A percentile compares a stretch with the other conserved stretches of the same genome.
These are phyloP conservation scores for Pterocarpus santalinus DNA, from an alignment of 306 rosid species.

Conservation along the genomic window DNA sequence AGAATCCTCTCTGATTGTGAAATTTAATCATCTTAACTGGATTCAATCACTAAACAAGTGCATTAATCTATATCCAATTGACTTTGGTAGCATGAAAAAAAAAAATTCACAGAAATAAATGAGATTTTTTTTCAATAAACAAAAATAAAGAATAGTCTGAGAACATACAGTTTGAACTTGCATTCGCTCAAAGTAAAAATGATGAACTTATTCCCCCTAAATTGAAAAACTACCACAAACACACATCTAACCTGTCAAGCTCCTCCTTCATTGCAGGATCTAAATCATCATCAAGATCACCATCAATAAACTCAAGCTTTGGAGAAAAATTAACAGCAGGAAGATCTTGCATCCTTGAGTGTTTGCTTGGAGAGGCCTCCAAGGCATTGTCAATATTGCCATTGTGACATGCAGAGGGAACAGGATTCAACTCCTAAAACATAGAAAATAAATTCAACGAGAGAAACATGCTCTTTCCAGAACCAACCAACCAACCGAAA, in stretches of 20 bases:
- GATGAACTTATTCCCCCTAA: slow-evolving; percentile 5
- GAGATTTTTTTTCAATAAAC: not conserved
- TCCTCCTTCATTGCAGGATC: slow-evolving; percentile 92
- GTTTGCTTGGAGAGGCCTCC: slow-evolving; percentile 61
- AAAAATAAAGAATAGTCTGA: not conserved
- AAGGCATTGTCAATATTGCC: slow-evolving; percentile 52
- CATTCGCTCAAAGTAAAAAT: not conserved
- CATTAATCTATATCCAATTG: not conserved
- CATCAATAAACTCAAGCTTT: slow-evolving; percentile 72
- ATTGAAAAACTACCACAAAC: slow-evolving; percentile 29
- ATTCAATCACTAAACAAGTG: slow-evolving; percentile 12
- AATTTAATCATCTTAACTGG: not conserved
- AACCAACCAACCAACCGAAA: not conserved
- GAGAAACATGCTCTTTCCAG: slow-evolving; percentile 25
- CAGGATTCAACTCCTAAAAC: slow-evolving; percentile 65
- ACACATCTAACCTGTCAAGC: slow-evolving; percentile 78
- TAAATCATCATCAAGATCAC: slow-evolving; percentile 79
- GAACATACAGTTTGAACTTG: slow-evolving; percentile 15
- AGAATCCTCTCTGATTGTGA: not conserved
- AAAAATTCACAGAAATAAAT: slow-evolving; percentile 2
- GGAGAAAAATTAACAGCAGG: slow-evolving; percentile 57
- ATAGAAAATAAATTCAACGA: slow-evolving; percentile 35
- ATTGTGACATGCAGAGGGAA: slow-evolving; percentile 59
- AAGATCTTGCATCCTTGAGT: slow-evolving; percentile 63
- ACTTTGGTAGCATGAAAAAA: not conserved